Conservation (phyloP, 2,329 filamentous ascomycete species). For the Aureobasidium melanogenum region DNA sequence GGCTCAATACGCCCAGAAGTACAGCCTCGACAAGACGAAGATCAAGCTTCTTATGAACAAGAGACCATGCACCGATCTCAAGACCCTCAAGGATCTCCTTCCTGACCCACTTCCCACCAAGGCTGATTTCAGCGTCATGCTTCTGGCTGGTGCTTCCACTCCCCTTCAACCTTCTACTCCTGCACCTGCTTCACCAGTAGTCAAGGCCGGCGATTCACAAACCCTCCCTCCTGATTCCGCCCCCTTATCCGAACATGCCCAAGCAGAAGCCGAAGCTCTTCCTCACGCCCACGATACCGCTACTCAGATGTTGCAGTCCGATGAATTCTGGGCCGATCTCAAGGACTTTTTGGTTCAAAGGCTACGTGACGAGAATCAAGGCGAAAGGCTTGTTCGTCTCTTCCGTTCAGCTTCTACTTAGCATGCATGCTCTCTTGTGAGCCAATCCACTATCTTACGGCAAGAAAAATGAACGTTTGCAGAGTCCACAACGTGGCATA, state of each 20-base stretch:
- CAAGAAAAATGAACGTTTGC: not conserved
- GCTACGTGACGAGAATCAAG: conserved; percentile 59
- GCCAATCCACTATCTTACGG: not conserved
- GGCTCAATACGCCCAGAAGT: conserved; percentile 53
- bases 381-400: conserved; percentile 53
- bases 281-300: conserved; percentile 35
- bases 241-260: conserved; percentile 23
- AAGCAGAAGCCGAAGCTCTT: conserved; percentile 40
- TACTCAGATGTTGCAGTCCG: conserved; percentile 52
- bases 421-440: not conserved
- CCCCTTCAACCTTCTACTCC: conserved; percentile 14
- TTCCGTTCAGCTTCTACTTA: conserved; percentile 52
- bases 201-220: conserved; percentile 30
- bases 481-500: not conserved
- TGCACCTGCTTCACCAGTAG: conserved; percentile 33
- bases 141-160: conserved; percentile 53
- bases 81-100: conserved; percentile 66
- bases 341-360: conserved; percentile 71
- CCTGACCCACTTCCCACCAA: conserved; percentile 26
- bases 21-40: conserved; percentile 61
- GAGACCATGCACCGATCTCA: conserved; percentile 72
- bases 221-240: conserved; percentile 19
- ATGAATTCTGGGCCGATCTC: conserved; percentile 81
- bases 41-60: conserved; percentile 80
- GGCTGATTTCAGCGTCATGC: conserved; percentile 79